Evolutionary conservation across 169 alveolate genomes (phyloP), one percentile per base, ranked within the genome.

Genomic region (Plasmodium berghei): DNA sequence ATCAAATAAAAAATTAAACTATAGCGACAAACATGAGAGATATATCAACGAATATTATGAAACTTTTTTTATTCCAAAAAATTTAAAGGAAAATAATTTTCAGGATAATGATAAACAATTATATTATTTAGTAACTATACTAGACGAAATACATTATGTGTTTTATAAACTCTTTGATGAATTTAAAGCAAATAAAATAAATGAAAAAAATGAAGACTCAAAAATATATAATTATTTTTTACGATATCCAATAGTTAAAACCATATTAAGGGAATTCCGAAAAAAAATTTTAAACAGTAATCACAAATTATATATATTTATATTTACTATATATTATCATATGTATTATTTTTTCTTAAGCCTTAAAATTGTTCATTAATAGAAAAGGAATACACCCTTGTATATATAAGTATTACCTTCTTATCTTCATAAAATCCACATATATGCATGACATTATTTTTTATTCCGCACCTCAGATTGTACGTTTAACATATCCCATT

Each of bases 221-320:
- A 62, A 75, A 14, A 63, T 75, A 63, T 75, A 75, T 58, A 75
- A 75, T 18, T 75, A 75, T 46, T 75, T 75, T 75, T 75, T 75
- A 58, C 72, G 89, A 49, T 75, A 75, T 52, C 89, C 89, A 18
- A 22, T 75, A 10, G 73, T 64, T 22, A 63, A 77, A 24, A 75
- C 89, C 14, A 75, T 75, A 49, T 28, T 75, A 42, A 62, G 8
- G 14, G 77, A 75, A 63, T 62, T 49, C 55, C 75, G 89, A 18
- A 75, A 67, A 46, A 66, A 75, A 40, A 75, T 58, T 48, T 46
- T 75, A 45, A 75, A 63, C 48, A 75, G 89, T 75, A 59, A 26
- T 22, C 10, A 67, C 14, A 28, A 34, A 16, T 16, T 2, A 8
- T 6, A 64, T 52, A 52, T 52, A 52, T 52, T 52, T 52, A 52